A percentile compares a stretch with the other conserved stretches of the same genome.
Conservation (phyloP, 1,139 yeast genomes). For the Meyerozyma smithsonii region DNA sequence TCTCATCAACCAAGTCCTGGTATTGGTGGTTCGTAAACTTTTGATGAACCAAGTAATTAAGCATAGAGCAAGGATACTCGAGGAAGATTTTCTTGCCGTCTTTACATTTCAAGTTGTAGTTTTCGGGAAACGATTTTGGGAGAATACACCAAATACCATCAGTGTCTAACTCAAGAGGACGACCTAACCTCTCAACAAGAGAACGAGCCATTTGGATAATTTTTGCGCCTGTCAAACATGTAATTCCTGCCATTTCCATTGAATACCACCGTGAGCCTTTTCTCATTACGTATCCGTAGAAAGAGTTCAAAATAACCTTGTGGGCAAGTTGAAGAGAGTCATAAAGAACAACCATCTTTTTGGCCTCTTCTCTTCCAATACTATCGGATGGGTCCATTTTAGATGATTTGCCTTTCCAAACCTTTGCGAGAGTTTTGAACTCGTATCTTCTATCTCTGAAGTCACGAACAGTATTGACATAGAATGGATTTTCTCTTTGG, state of each 20-base stretch:
- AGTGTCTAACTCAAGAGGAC: conserved; percentile 94
- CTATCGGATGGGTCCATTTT: conserved; percentile 49
- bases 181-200: conserved; percentile 88
- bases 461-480: conserved; percentile 88
- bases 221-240: conserved; percentile 96
- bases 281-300: conserved; percentile 98
- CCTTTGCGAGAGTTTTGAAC: conserved; percentile 88
- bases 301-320: conserved; percentile 92
- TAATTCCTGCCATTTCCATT: conserved; percentile 99
- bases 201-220: conserved; percentile 96
- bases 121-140: conserved; percentile 91
- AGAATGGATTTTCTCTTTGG: conserved; percentile 96
- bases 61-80: conserved; percentile 95
- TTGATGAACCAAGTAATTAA: conserved; percentile 88
- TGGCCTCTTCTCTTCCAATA: conserved; percentile 73
- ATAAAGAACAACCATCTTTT: conserved; percentile 88
- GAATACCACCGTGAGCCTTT: conserved; percentile 99
- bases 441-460: conserved; percentile 97
- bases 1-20: conserved; percentile 76
- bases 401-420: conserved; percentile 82
- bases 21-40: conserved; percentile 92
- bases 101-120: conserved; percentile 62
- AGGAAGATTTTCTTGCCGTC: conserved; percentile 75
- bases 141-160: conserved; percentile 99
- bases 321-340: conserved; percentile 96